phyloP scores from a whole-genome alignment of 1,284 basidiomycete genomes.

The Heterobasidion occidentale region DNA sequence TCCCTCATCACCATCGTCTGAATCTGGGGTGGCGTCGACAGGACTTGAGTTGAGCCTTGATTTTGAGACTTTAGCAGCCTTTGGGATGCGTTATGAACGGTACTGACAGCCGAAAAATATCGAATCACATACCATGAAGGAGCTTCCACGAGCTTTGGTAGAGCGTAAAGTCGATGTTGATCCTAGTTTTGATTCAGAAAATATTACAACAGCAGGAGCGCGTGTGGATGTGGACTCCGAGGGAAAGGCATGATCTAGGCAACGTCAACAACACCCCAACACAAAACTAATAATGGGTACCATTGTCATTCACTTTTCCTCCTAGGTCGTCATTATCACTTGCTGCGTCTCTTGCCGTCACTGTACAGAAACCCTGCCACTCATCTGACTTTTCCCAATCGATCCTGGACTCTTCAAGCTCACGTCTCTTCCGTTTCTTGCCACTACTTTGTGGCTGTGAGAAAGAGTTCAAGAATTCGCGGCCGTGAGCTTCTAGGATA shows the following conservation, averaged over 20 bases:
- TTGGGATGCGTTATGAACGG: constrained; percentile 1
- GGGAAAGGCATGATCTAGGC: too few relatives aligned
- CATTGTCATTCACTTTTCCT: constrained; percentile 6
- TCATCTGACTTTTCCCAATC: constrained; percentile 19
- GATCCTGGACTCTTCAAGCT: constrained; percentile 5
- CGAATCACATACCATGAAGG: constrained; percentile 55
- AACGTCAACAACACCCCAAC: too few relatives aligned
- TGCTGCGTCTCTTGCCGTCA: constrained; percentile 8
- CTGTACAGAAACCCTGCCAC: constrained; percentile 24
- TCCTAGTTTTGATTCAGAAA: constrained; percentile 34
- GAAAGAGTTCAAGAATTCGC: neutral
- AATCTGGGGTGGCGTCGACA: constrained; percentile 15
- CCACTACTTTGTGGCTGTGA: neutral
- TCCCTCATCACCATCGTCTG: constrained; percentile 27
- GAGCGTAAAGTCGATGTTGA: constrained; percentile 13
- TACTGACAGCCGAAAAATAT: constrained; percentile 11
- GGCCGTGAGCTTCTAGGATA: neutral
- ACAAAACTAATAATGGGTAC: neutral
- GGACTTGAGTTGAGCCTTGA: constrained; percentile 29
- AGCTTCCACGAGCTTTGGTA: constrained; percentile 42
- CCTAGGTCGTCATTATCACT: constrained; percentile 16
- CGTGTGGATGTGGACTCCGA: constrained; percentile 14
- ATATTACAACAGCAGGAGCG: constrained; percentile 44
- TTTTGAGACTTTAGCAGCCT: constrained; percentile 74
- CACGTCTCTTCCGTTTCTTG: constrained; percentile 3